These are phyloP conservation scores for Myriosclerotinia scirpicola DNA, from an alignment of 2,329 filamentous ascomycete species.

Conservation along the genomic window DNA sequence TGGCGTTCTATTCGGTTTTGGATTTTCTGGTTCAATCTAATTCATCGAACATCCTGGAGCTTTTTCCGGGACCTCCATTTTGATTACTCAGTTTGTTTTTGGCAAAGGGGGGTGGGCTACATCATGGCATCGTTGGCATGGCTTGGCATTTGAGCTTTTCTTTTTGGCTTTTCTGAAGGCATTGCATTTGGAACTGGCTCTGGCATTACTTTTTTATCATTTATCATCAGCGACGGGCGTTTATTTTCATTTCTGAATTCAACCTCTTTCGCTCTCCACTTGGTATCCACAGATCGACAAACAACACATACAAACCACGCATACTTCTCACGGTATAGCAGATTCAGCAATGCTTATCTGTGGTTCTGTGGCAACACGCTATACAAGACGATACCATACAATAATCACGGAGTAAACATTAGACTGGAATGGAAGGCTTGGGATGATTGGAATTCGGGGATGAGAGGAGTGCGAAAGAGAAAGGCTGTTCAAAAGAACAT, in stretches of 20 bases:
- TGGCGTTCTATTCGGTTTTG: slow-evolving; percentile 19
- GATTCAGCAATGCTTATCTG: slow-evolving; percentile 1
- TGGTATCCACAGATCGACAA: slow-evolving; percentile 9
- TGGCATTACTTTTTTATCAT: slow-evolving; percentile 19
- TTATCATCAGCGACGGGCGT: slow-evolving; percentile 23
- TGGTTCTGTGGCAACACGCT: neutral
- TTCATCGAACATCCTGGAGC: slow-evolving; percentile 22
- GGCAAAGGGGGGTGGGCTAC: slow-evolving; percentile 18
- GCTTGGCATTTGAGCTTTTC: slow-evolving; percentile 20
- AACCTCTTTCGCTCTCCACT: slow-evolving; percentile 19
- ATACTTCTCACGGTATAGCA: slow-evolving; percentile 6
- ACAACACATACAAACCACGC: slow-evolving; percentile 8
- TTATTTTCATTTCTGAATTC: slow-evolving; percentile 18
- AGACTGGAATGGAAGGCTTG: slow-evolving; percentile 12
- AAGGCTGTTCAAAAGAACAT: slow-evolving; percentile 2
- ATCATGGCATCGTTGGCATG: slow-evolving; percentile 22
- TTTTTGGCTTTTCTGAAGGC: slow-evolving; percentile 20
- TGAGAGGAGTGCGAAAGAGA: neutral
- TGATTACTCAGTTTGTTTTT: slow-evolving; percentile 21
- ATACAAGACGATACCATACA: slow-evolving; percentile 7
- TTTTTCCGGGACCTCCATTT: slow-evolving; percentile 11
- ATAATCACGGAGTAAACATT: slow-evolving; percentile 5
- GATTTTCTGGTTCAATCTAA: slow-evolving; percentile 22
- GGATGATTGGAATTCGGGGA: slow-evolving; percentile 1
- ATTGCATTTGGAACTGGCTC: slow-evolving; percentile 18